Evolutionary conservation across 1,284 basidiomycete genomes (phyloP).

Genomic region (Trametes versicolor): DNA sequence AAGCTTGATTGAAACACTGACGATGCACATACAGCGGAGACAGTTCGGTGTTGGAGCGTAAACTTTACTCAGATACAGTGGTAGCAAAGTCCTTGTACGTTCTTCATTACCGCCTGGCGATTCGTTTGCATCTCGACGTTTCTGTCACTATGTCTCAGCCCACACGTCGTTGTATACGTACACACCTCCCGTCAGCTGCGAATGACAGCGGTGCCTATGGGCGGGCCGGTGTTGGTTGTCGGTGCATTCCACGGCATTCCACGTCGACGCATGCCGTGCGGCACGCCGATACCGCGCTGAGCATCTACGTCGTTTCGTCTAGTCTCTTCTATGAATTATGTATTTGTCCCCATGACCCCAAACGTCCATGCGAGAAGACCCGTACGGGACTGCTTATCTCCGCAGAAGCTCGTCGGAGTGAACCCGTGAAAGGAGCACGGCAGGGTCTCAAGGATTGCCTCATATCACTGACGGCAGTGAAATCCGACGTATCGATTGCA

Average conservation of each 20-base stretch:
- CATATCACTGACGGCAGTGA: constrained; percentile 9
- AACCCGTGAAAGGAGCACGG: constrained; percentile 1
- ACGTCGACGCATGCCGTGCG: neutral
- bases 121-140: no score
- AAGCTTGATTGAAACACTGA: neutral
- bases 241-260: neutral
- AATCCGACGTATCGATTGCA: constrained; percentile 5
- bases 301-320: neutral
- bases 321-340: neutral
- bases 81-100: neutral
- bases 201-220: neutral
- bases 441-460: constrained; percentile 10
- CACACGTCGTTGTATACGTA: neutral
- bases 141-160: neutral
- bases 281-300: constrained; percentile 1
- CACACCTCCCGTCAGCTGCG: neutral
- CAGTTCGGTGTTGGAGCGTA: constrained; percentile 25
- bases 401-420: neutral
- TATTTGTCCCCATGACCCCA: constrained; percentile 4
- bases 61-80: neutral
- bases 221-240: neutral
- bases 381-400: constrained; percentile 9
- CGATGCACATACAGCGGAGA: constrained; percentile 17
- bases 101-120: neutral
- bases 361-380: neutral